These are phyloP conservation scores for Mangifera indica DNA, from an alignment of 345 rosid genomes.

Conservation along the genomic window DNA sequence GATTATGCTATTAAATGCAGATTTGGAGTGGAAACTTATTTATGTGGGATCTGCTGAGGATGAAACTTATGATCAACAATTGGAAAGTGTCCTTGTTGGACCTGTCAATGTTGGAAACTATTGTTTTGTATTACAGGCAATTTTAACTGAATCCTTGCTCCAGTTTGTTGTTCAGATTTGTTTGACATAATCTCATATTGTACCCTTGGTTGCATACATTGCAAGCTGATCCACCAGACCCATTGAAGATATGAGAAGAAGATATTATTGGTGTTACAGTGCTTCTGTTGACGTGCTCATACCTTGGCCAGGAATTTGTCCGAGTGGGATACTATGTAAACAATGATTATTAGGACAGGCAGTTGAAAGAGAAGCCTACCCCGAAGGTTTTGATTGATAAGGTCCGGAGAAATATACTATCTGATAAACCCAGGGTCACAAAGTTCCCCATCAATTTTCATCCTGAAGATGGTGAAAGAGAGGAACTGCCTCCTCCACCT, in stretches of 20 bases:
- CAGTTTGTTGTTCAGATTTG: background rate
- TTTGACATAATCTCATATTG: background rate
- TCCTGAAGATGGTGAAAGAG: constrained; percentile 59
- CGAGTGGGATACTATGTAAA: constrained; percentile 76
- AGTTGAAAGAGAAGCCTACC: constrained; percentile 88
- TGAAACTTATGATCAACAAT: constrained; percentile 76
- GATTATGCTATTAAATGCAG: constrained; percentile 37
- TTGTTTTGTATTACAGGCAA: constrained; percentile 80
- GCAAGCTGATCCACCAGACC: constrained; percentile 92
- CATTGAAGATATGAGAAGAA: constrained; percentile 74
- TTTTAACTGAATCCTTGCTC: constrained; percentile 1
- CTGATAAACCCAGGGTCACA: constrained; percentile 91
- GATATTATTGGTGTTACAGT: constrained; percentile 77
- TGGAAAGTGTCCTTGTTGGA: constrained; percentile 94
- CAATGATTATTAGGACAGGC: constrained; percentile 88
- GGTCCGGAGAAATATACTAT: constrained; percentile 79
- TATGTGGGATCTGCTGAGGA: constrained; percentile 99
- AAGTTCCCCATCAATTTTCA: constrained; percentile 93
- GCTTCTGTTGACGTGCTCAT: constrained; percentile 73
- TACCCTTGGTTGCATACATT: constrained; percentile 12
- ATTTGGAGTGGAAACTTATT: constrained; percentile 92
- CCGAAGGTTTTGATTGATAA: constrained; percentile 68
- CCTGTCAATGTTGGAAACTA: constrained; percentile 92
- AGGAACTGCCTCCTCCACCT: constrained; percentile 34
- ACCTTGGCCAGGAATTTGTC: constrained; percentile 67